Evolutionary conservation across 768 basidiomycete genomes (phyloP), one percentile per base, ranked within the genome.

Genomic region (Tulasnella sp.): DNA sequence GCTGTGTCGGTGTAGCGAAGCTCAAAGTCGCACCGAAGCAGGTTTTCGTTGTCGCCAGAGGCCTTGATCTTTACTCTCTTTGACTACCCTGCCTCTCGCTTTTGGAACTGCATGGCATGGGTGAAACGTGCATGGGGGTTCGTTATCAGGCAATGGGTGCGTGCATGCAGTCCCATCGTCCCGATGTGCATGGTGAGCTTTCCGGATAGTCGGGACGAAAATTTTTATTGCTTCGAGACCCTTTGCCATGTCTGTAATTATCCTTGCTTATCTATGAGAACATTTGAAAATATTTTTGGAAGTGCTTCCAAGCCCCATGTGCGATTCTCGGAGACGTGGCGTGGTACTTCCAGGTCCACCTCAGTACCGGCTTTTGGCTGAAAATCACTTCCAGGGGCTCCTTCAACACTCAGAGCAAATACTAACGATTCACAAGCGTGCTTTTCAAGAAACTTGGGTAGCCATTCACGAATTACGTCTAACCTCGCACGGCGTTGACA

Each of bases 1-100:
- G 61, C 61, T 67, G 61, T 67, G 61, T 67, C 61, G 61, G 61
- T 44, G 44, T 67, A 67, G 61, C 10, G 26, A 67, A 51, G 51
- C 51, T 51, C n/a, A 51, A 51, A 1, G 57, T 61, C 57, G 57
- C n/a, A 13, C 57, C 57, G 57, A 61, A 61, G 57, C 29, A 23
- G 35, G 3, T 40, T 40, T 40, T 40, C 40, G 40, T 40, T 40
- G 40, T 13, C 9, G 40, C 40, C 10, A 48, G 20, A 48, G 46
- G 46, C 46, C 46, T 48, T 20, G 20, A 48, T 48, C 57, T 61
- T 61, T 61, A 61, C 57, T 9, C 29, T 26, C 23, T 29, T 61
- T 29, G 57, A 61, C 23, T 11, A 61, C 23, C 26, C 11, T 29
- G 57, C 29, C 1, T 13, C 29, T 61, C n/a, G 57, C 23, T 29